phyloP scores from a whole-genome alignment of 306 rosid species.

The Dryas octopetala region DNA sequence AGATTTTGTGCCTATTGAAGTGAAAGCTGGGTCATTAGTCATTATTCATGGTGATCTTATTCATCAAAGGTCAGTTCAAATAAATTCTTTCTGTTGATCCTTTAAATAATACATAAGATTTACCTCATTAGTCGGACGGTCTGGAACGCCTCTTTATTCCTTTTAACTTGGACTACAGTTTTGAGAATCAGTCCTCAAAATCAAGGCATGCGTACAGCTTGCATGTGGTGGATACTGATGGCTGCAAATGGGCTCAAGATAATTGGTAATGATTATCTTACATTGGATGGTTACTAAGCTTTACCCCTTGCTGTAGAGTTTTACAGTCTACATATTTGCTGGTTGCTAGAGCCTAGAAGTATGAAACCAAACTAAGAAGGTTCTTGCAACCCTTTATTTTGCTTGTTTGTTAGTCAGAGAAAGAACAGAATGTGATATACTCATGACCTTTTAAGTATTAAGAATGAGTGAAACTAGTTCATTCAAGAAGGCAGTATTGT shows the following conservation, averaged over 20 bases:
- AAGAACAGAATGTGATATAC: too few relatives aligned
- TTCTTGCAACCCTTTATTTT: neutral
- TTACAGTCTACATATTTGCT: neutral
- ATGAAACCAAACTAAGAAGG: neutral
- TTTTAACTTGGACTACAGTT: conserved; percentile 49
- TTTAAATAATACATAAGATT: conserved; percentile 7
- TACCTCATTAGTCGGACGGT: conserved; percentile 7
- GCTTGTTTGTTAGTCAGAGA: neutral
- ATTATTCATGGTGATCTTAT: conserved; percentile 95
- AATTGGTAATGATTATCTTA: conserved; percentile 65
- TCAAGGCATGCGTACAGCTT: conserved; percentile 94
- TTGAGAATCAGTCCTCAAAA: conserved; percentile 84
- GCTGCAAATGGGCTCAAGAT: conserved; percentile 89
- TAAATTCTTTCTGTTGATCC: conserved; percentile 19
- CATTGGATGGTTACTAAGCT: neutral
- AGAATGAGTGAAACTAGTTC: neutral
- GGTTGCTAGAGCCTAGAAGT: conserved; percentile 1
- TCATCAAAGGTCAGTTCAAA: conserved; percentile 78
- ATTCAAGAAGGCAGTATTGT: neutral
- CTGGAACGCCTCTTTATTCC: neutral
- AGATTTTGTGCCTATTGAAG: conserved; percentile 89
- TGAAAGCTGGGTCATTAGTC: conserved; percentile 83
- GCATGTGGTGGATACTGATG: conserved; percentile 83
- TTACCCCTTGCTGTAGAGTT: neutral
- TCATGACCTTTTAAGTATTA: neutral